phyloP scores from a whole-genome alignment of 1,284 basidiomycete genomes.

The Ustilago sp. region DNA sequence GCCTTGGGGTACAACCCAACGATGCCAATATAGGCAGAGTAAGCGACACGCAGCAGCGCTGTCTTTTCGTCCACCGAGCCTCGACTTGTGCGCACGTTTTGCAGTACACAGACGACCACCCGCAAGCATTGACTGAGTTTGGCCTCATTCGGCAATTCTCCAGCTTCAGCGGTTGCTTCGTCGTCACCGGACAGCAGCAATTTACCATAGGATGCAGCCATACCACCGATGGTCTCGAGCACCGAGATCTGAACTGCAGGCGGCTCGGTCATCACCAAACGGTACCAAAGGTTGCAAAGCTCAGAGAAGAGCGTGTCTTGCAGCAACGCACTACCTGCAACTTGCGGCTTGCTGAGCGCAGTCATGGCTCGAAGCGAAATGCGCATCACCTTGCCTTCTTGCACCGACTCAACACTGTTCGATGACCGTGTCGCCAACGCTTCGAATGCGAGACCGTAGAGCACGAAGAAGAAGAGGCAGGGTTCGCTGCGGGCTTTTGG shows the following conservation, averaged over 20 bases:
- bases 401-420: conserved; percentile 70
- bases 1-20: conserved; percentile 75
- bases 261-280: conserved; percentile 87
- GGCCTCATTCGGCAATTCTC: conserved; percentile 69
- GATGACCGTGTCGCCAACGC: conserved; percentile 79
- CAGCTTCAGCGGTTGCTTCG: conserved; percentile 29
- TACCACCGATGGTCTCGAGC: conserved; percentile 78
- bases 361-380: conserved; percentile 84
- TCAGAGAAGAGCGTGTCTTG: conserved; percentile 87
- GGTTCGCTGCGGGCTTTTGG: conserved; percentile 73
- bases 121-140: conserved; percentile 80
- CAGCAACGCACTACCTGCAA: conserved; percentile 82
- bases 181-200: conserved; percentile 58
- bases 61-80: conserved; percentile 69
- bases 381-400: conserved; percentile 57
- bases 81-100: conserved; percentile 75
- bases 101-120: conserved; percentile 82
- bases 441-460: conserved; percentile 94
- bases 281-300: conserved; percentile 86
- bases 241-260: conserved; percentile 80
- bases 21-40: conserved; percentile 77
- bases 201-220: conserved; percentile 75
- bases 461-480: conserved; percentile 83
- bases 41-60: conserved; percentile 77
- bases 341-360: conserved; percentile 80